phyloP scores from a whole-genome alignment of 1,139 yeast genomes.

The Hemisphaericaspora xylofermentans region DNA sequence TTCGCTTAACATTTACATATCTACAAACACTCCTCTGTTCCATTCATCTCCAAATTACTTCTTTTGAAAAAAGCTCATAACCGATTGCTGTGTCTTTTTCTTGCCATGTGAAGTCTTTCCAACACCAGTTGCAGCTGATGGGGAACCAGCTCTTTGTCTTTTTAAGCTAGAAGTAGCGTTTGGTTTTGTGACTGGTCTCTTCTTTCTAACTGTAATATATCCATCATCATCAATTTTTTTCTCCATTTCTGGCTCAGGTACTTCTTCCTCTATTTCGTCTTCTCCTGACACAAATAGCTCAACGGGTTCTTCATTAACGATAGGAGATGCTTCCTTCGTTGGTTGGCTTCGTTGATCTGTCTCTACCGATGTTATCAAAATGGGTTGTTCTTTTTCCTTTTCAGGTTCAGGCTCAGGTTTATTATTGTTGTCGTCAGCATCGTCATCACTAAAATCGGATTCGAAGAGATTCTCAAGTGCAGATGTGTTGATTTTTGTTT shows the following conservation, averaged over 20 bases:
- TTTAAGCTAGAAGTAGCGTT: conserved; percentile 6
- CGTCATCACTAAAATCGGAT: conserved; percentile 19
- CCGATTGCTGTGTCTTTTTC: conserved; percentile 34
- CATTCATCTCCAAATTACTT: conserved; percentile 11
- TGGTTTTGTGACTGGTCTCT: conserved; percentile 18
- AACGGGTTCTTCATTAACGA: conserved; percentile 2
- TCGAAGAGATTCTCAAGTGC: conserved; percentile 20
- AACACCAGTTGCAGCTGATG: conserved; percentile 4
- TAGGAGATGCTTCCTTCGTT: conserved; percentile 1
- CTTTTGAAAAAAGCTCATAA: conserved; percentile 41
- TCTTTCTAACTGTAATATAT: conserved; percentile 31
- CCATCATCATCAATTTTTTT: conserved; percentile 42
- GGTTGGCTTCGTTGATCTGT: background rate
- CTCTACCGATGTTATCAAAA: conserved; percentile 1
- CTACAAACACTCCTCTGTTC: too few relatives aligned
- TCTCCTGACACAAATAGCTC: conserved; percentile 2
- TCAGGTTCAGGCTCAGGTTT: conserved; percentile 1
- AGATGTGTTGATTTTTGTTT: conserved; percentile 11
- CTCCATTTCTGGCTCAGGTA: conserved; percentile 11
- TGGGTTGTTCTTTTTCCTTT: conserved; percentile 8
- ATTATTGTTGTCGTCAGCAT: conserved; percentile 14
- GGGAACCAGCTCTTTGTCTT: conserved; percentile 9
- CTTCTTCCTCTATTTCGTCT: conserved; percentile 10
- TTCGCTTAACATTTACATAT: too few relatives aligned
- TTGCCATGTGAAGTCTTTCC: conserved; percentile 18